These are phyloP conservation scores for Leucogyrophana mollusca DNA, from an alignment of 768 basidiomycete genomes.

Conservation along the genomic window DNA sequence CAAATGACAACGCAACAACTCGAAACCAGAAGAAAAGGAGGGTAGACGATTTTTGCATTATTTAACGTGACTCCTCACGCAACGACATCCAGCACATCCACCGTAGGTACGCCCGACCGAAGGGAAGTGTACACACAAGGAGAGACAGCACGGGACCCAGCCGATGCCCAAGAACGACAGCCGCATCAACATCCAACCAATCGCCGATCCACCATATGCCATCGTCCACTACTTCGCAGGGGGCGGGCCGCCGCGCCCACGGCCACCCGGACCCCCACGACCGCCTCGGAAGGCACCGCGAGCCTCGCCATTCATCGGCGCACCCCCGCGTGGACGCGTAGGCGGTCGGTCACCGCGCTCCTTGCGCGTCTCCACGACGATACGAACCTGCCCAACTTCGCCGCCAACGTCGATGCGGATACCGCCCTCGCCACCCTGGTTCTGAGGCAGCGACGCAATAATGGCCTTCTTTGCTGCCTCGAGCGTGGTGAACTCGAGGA, in stretches of 20 bases:
- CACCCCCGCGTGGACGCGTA: slow-evolving; percentile 59
- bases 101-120: background rate
- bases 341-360: slow-evolving; percentile 83
- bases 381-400: slow-evolving; percentile 48
- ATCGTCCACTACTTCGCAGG: slow-evolving; percentile 19
- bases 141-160: background rate
- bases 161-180: background rate
- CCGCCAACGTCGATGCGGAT: slow-evolving; percentile 71
- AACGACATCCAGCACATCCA: slow-evolving; percentile 1
- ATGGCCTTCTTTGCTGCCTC: slow-evolving; percentile 89
- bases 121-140: background rate
- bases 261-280: slow-evolving; percentile 40
- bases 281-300: slow-evolving; percentile 49
- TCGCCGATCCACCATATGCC: background rate
- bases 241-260: slow-evolving; percentile 38
- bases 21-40: background rate
- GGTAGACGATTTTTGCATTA: background rate
- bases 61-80: background rate
- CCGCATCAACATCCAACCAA: background rate
- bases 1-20: background rate
- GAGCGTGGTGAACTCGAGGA: slow-evolving; percentile 81
- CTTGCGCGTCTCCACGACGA: slow-evolving; percentile 87
- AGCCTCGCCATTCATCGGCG: slow-evolving; percentile 46
- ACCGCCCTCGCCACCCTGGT: slow-evolving; percentile 87
- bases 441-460: slow-evolving; percentile 57